Base-by-base conservation (phyloP, 768 basidiomycete species). In the Rhodotorula graminis region DNA sequence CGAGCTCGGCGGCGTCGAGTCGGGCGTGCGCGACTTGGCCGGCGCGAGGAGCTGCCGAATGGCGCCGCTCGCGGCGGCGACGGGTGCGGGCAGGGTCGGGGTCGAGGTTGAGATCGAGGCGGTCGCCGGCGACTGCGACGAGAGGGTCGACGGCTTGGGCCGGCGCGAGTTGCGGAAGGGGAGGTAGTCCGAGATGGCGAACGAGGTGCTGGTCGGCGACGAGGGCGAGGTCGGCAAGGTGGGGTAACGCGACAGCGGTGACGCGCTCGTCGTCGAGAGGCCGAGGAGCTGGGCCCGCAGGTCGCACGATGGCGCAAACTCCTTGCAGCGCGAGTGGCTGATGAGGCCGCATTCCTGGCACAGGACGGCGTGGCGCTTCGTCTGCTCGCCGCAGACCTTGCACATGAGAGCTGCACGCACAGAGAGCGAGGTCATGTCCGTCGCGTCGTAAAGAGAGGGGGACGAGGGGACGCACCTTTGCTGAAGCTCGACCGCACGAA, bases 291-390 rank as follows among this genome's bases (percentile, higher is more conserved):
- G 74, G 8, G 75, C 72, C 10, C 75, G 74, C 4, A 77, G 65
- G 61, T 77, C 72, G 73, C 78, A 78, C 2, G 68, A 2, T 0
- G 72, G 65, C 0, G 78, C 76, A 21, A 67, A 73, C 44, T 76
- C 75, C 33, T 52, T 53, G 60, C 78, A 79, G 16, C 66, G 60
- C 3, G 69, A 12, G 64, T 97, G 94, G 37, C 89, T 87, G 72
- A 97, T 90, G 71, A 97, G 86, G 76, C 89, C 92, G 82, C 94
- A 97, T 73, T 88, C 88, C 53, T 89, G 88, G 79, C 94, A 97
- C 14, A 97, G 84, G 16, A 93, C 89, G 2, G 90, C 93, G 85
- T 88, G 76, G 82, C 90, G 92, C 85, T 92, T 93, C 77, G 92
- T 89, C 71, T 84, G 86, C 53, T 84, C 82, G 69, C 87, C 84